Evolutionary conservation across 768 basidiomycete genomes (phyloP).

Genomic region (Rhodotorula graminis): DNA sequence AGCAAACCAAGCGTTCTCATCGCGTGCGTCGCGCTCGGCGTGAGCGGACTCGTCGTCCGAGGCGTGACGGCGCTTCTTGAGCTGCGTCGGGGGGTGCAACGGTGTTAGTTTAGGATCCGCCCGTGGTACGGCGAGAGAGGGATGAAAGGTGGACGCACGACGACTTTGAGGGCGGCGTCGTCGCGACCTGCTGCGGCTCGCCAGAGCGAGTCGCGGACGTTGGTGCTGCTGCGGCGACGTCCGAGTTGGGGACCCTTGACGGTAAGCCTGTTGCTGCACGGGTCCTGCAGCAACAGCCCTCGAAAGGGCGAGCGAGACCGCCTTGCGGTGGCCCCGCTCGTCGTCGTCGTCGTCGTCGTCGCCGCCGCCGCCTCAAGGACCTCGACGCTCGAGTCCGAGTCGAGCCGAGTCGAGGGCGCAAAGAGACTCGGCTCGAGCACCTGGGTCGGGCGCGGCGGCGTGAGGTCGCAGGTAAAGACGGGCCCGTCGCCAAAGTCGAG

Average conservation of each 20-base stretch:
- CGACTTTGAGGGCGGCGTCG: slow-evolving; percentile 10
- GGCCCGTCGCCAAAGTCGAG: not conserved
- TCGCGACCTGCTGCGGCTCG: slow-evolving; percentile 3
- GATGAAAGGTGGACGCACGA: slow-evolving; percentile 13
- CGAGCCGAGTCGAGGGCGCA: not conserved
- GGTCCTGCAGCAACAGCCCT: slow-evolving; percentile 6
- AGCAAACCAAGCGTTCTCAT: slow-evolving; percentile 23
- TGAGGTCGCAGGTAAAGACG: not conserved
- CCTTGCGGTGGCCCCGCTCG: too few species aligned
- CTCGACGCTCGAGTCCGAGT: not conserved
- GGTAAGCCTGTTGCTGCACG: not conserved
- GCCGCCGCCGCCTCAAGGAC: too few species aligned
- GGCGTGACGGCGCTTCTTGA: slow-evolving; percentile 7
- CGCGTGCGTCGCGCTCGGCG: not conserved
- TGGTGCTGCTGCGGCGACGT: not conserved
- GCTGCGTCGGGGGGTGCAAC: not conserved
- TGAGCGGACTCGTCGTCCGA: not conserved
- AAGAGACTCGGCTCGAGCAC: slow-evolving; percentile 13
- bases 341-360: accelerated
- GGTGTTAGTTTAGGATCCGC: not conserved
- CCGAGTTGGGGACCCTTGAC: not conserved
- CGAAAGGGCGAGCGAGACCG: slow-evolving; percentile 9
- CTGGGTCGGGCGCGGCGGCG: slow-evolving; percentile 21
- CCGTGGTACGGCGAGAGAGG: too few species aligned
- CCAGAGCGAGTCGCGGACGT: slow-evolving; percentile 14